Evolutionary conservation across 495 filamentous ascomycete species (phyloP), one percentile per base, ranked within the genome.

Genomic region (Pyrenula massariospora): DNA sequence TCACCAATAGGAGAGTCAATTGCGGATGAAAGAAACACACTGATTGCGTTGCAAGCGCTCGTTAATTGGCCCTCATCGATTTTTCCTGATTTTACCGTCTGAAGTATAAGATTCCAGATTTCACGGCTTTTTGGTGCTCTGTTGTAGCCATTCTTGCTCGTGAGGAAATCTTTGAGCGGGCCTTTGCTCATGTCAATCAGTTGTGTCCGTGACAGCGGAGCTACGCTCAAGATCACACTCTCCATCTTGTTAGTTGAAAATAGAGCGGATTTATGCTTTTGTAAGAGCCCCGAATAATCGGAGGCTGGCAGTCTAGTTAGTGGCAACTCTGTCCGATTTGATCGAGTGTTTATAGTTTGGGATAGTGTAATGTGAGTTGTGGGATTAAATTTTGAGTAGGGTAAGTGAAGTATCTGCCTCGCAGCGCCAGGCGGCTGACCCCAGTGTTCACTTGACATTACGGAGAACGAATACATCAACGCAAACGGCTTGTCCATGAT

Each of bases 11-110:
- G 55, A 3, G 79, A 77, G 12, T 60, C 61, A 19, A 59, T 59
- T n/a, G 74, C 73, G 22, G 70, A 67, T 61, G 77, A 69, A 20
- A 80, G 61, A 42, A 78, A 78, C 1, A 70, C 70, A 53, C 71
- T 70, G 23, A 75, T 54, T 2, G 76, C 71, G 65, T 75, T 77
- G 59, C 72, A 74, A 24, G 74, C 69, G 3, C 68, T 66, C 12
- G 71, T 62, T 12, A 66, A 71, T 66, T 79, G 77, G 31, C 50
- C 52, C 57, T 64, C 60, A 12, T 73, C 71, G 22, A 74, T 62
- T 24, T 65, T 70, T 10, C 69, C 64, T 8, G 69, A 67, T 10
- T 67, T 68, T 53, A 72, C 63, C 47, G 74, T 76, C 56, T 64
- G 57, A 53, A 72, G 60, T 52, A 77, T 52, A 25, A 62, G 66